phyloP scores from a whole-genome alignment of 2,329 filamentous ascomycete species.

The Aureobasidium leucospermi region DNA sequence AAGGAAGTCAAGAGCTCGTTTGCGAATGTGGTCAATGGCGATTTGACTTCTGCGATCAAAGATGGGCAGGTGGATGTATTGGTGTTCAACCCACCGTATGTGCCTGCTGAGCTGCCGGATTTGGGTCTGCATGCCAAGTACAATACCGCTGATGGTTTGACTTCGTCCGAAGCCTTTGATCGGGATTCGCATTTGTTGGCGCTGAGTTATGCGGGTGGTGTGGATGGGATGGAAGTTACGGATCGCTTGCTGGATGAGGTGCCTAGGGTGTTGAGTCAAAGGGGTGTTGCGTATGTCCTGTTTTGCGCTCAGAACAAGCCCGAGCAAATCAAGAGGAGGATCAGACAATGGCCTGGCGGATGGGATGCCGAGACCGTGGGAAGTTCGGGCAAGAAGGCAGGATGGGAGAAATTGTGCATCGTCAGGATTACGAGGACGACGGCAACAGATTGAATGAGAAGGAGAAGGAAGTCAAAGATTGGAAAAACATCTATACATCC shows the following conservation, averaged over 20 bases:
- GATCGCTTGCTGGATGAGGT: conserved; percentile 66
- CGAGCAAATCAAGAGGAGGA: conserved; percentile 58
- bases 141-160: conserved; percentile 12
- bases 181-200: conserved; percentile 76
- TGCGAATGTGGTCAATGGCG: conserved; percentile 56
- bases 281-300: conserved; percentile 81
- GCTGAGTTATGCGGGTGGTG: conserved; percentile 81
- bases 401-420: conserved; percentile 91
- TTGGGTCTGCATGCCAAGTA: conserved; percentile 34
- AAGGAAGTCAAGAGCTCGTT: conserved; percentile 45
- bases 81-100: conserved; percentile 95
- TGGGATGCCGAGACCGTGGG: conserved; percentile 77
- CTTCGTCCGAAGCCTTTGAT: conserved; percentile 49
- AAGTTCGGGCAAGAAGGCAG: conserved; percentile 75
- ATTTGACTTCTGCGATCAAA: conserved; percentile 59
- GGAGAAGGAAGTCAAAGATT: not conserved
- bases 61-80: conserved; percentile 65
- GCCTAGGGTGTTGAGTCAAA: conserved; percentile 52
- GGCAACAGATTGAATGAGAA: not conserved
- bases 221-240: conserved; percentile 90
- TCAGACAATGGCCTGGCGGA: conserved; percentile 48
- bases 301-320: conserved; percentile 89
- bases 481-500: not conserved
- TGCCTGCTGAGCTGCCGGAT: conserved; percentile 47
- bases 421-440: conserved; percentile 52